Evolutionary conservation across 2,329 filamentous ascomycete genomes (phyloP).

Genomic region (Diaporthe nobilis): DNA sequence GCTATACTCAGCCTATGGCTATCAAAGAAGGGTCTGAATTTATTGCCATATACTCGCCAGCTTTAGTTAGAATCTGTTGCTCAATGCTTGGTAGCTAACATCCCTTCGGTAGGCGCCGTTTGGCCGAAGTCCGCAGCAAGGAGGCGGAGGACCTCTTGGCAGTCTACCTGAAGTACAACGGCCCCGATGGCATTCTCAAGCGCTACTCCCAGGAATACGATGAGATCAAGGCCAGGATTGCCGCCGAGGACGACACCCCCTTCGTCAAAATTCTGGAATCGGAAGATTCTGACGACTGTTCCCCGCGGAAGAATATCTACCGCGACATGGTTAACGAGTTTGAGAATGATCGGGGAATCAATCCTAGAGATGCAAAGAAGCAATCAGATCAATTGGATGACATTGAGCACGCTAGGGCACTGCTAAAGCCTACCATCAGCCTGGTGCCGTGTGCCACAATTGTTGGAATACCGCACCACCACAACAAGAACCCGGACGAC

Average conservation of each 20-base stretch:
- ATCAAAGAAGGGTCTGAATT: no score
- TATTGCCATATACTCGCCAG: background rate
- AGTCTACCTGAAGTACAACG: background rate
- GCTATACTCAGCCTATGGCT: no score
- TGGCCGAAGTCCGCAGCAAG: background rate
- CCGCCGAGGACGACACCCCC: no score
- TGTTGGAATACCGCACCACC: background rate
- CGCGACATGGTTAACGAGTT: background rate
- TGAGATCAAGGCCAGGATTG: background rate
- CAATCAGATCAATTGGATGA: background rate
- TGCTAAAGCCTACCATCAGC: background rate
- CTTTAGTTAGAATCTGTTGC: background rate
- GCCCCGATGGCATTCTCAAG: background rate
- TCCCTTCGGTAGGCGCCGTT: background rate
- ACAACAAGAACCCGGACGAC: constrained; percentile 1
- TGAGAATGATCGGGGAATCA: no score
- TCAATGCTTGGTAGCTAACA: background rate
- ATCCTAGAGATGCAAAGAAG: no score
- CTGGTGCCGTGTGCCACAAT: background rate
- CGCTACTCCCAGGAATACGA: background rate
- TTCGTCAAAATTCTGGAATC: no score
- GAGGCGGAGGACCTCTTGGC: background rate
- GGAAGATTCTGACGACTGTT: no score
- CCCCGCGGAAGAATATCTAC: no score
- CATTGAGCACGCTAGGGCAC: background rate